Evolutionary conservation across 257 asterid species (phyloP).

Genomic region (Ehretia macrophylla): DNA sequence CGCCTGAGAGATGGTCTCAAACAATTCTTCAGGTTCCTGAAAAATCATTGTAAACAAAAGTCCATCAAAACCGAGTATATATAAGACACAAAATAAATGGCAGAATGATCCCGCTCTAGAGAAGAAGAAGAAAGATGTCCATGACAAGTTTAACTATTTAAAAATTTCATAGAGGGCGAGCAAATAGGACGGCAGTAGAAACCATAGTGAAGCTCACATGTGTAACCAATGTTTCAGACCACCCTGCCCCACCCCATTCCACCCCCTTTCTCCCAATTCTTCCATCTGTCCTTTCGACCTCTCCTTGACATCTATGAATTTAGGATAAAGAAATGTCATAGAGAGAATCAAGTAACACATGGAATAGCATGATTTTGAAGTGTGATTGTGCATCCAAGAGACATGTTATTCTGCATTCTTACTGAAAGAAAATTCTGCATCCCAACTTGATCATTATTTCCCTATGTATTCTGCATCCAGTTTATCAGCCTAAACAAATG

Average conservation of each 20-base stretch:
- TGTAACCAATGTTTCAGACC: neutral
- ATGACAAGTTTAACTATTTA: neutral
- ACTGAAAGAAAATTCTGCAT: too few relatives aligned
- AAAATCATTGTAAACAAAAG: slow-evolving; percentile 2
- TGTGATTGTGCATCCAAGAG: too few relatives aligned
- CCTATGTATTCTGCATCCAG: too few relatives aligned
- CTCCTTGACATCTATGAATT: too few relatives aligned
- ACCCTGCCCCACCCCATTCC: neutral
- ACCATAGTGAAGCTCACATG: neutral
- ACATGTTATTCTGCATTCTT: too few relatives aligned
- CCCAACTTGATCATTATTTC: too few relatives aligned
- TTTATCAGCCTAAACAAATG: too few relatives aligned
- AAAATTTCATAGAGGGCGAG: neutral
- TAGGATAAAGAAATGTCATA: too few relatives aligned
- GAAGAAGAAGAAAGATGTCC: neutral
- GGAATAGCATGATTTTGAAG: too few relatives aligned
- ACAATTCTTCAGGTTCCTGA: slow-evolving; percentile 88
- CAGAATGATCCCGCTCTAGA: neutral
- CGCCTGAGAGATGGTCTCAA: slow-evolving; percentile 93
- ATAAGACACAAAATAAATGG: neutral
- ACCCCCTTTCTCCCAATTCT: neutral
- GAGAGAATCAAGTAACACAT: too few relatives aligned
- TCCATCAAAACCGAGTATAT: neutral
- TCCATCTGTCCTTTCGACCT: too few relatives aligned
- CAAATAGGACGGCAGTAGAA: too few relatives aligned